phyloP scores from a whole-genome alignment of 2,329 filamentous ascomycete genomes.

The Grosmannia serpens region DNA sequence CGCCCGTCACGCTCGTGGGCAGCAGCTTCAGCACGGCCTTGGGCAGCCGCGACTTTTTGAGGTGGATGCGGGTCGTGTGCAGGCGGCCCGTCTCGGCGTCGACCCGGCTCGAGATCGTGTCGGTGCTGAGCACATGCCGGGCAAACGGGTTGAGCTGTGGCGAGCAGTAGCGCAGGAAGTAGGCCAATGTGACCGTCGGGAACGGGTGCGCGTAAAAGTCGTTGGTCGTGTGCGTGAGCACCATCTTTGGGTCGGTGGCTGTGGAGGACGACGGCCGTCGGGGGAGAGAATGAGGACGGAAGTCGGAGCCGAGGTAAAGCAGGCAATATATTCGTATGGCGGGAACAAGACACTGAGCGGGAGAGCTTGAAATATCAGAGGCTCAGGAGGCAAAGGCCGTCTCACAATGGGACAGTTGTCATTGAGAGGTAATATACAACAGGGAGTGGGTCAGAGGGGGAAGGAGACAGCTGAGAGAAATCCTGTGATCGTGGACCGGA shows the following conservation, averaged over 20 bases:
- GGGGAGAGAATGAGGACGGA: background rate
- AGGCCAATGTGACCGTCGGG: slow-evolving; percentile 75
- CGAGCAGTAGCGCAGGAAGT: slow-evolving; percentile 75
- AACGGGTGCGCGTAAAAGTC: slow-evolving; percentile 73
- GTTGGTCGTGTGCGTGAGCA: slow-evolving; percentile 52
- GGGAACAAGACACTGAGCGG: background rate
- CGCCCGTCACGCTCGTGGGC: slow-evolving; percentile 57
- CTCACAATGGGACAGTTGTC: background rate
- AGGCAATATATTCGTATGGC: background rate
- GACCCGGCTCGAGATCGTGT: slow-evolving; percentile 65
- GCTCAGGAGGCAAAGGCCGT: slow-evolving; percentile 7
- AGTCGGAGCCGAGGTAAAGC: background rate
- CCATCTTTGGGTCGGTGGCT: slow-evolving; percentile 33
- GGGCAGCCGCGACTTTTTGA: slow-evolving; percentile 72
- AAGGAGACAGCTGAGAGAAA: background rate
- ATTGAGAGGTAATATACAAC: background rate
- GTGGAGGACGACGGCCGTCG: background rate
- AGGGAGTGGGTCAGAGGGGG: background rate
- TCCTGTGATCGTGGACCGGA: background rate
- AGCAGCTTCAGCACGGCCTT: slow-evolving; percentile 64
- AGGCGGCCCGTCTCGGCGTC: slow-evolving; percentile 64
- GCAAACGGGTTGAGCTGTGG: slow-evolving; percentile 65
- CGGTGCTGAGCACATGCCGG: slow-evolving; percentile 70
- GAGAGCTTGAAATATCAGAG: slow-evolving; percentile 11
- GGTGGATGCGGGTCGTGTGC: slow-evolving; percentile 66